Evolutionary conservation across 257 asterid species (phyloP), one percentile per base, ranked within the genome.

Genomic region (Rhazya stricta): DNA sequence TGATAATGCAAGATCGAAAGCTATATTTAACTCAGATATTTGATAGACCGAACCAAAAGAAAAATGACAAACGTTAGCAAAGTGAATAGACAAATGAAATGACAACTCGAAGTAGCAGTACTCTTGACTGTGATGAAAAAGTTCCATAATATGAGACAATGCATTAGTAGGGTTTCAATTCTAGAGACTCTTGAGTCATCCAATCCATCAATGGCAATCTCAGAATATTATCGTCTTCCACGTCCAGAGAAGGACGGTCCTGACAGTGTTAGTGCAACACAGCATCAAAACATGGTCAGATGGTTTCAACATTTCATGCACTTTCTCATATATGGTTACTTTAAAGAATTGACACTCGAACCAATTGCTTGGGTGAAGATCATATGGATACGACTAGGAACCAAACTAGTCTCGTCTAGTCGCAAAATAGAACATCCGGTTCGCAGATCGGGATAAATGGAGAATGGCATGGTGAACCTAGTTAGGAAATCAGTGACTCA

Each of bases 1-100:
- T n/a, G n/a, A n/a, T n/a, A n/a, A n/a, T n/a, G n/a, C n/a, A n/a
- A n/a, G n/a, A n/a, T n/a, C n/a, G n/a, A n/a, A n/a, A n/a, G n/a
- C n/a, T n/a, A n/a, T n/a, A n/a, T n/a, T n/a, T n/a, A n/a, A n/a
- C n/a, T n/a, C n/a, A n/a, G n/a, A n/a, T n/a, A n/a, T n/a, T n/a
- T n/a, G n/a, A n/a, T n/a, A n/a, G n/a, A n/a, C n/a, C n/a, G n/a
- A n/a, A n/a, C n/a, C n/a, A n/a, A n/a, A 43, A 43, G 48, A 0
- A 43, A 43, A 43, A 43, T 43, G 48, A 43, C 48, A 10, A 10
- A 43, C 1, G 12, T n/a, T 58, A 30, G 34, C 18, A 19, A 54
- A 23, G 36, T 76, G 79, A 76, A 45, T 56, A 42, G 80, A 76
- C 75, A 76, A 57, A 8, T 69, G 80, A 76, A 66, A 69, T 56